Evolutionary conservation across 345 rosid species (phyloP).

Genomic region (Eucalyptus cladocalyx): DNA sequence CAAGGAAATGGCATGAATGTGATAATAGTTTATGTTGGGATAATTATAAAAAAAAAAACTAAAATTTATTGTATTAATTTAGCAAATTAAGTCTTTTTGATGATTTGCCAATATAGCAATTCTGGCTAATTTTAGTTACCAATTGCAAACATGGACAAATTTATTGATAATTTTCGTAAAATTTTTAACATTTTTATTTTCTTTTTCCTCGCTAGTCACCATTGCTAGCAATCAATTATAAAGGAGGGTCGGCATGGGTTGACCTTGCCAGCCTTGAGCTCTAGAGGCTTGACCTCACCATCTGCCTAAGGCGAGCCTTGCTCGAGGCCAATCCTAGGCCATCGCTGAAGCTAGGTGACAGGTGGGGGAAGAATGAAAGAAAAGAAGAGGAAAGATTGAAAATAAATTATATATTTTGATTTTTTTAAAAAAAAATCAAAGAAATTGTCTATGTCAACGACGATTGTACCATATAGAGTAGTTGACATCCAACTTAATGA

Average conservation of each 20-base stretch:
- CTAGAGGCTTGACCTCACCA: background rate
- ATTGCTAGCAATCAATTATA: too few species aligned
- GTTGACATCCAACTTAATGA: fast-evolving
- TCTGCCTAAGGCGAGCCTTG: background rate
- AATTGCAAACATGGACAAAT: background rate
- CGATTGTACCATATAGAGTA: fast-evolving
- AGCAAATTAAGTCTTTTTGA: too few species aligned
- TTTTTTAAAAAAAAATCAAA: background rate
- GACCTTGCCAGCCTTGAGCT: too few species aligned
- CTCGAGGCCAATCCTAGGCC: fast-evolving
- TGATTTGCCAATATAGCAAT: background rate
- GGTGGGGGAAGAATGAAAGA: background rate
- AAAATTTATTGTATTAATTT: too few species aligned
- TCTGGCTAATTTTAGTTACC: too few species aligned
- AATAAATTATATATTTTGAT: too few species aligned
- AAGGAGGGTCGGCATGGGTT: background rate
- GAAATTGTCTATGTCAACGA: background rate
- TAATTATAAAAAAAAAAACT: background rate
- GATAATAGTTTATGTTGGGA: background rate
- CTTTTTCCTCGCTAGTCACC: background rate
- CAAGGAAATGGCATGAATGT: background rate
- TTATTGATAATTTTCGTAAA: background rate
- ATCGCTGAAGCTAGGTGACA: fast-evolving
- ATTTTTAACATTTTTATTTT: background rate
- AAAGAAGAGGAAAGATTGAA: background rate